Evolutionary conservation across 805 yeast species (phyloP).

Genomic region (Saccharomycopsis javanensis): DNA sequence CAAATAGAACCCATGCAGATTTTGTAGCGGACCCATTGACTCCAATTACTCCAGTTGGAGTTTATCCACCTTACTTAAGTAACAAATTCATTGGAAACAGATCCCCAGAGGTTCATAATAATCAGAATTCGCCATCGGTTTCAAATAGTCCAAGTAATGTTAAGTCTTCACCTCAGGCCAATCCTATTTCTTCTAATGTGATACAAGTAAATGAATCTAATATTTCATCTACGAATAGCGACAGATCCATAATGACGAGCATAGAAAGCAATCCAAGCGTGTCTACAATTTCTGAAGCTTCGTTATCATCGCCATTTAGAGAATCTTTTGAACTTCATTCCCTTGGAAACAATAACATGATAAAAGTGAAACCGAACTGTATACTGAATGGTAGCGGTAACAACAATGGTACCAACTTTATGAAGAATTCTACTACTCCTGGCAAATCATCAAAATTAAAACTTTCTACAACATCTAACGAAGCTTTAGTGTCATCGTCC

Average conservation of each 20-base stretch:
- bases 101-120: neutral
- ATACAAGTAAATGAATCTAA: neutral
- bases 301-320: constrained; percentile 7
- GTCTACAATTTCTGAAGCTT: neutral
- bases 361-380: neutral
- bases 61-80: neutral
- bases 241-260: neutral
- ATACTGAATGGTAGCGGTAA: neutral
- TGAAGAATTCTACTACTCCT: neutral
- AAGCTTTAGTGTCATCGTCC: neutral
- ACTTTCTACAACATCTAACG: neutral
- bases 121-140: neutral
- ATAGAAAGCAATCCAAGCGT: neutral
- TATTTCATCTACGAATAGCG: neutral
- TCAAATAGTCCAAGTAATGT: neutral
- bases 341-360: neutral
- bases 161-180: neutral
- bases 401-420: neutral
- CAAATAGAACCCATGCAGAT: constrained; percentile 1
- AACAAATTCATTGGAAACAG: neutral
- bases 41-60: constrained; percentile 15
- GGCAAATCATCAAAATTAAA: neutral
- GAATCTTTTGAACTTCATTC: constrained; percentile 1
- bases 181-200: neutral
- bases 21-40: constrained; percentile 13